A percentile compares a stretch with the other conserved stretches of the same genome.
These are phyloP conservation scores for Spergularia bocconei DNA, from an alignment of 148 eudicot species.

Conservation along the genomic window DNA sequence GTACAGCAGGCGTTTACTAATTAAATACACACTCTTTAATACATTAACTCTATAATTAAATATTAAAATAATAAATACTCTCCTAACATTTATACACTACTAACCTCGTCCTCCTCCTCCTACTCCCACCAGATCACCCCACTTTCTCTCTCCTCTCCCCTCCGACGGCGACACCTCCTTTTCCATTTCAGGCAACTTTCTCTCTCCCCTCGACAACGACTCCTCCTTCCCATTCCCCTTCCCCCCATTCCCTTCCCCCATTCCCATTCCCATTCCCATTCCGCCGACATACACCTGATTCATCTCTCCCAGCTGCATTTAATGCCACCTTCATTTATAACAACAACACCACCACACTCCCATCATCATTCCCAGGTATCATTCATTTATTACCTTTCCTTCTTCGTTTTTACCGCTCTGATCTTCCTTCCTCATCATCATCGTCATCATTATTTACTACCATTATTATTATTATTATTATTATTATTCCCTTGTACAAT, in stretches of 20 bases:
- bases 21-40: neutral
- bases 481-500: no score
- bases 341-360: neutral
- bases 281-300: conserved; percentile 5
- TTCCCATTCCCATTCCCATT: neutral
- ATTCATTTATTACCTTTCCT: neutral
- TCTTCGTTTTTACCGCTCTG: conserved; percentile 12
- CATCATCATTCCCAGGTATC: conserved; percentile 18
- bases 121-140: no score
- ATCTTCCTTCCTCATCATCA: neutral
- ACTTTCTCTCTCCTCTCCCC: no score
- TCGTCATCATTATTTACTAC: neutral
- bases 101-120: no score
- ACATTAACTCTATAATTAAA: neutral
- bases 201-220: neutral
- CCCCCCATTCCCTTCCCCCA: neutral
- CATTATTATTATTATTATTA: neutral
- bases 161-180: no score
- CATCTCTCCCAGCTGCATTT: neutral
- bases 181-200: no score
- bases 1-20: neutral
- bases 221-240: neutral
- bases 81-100: no score
- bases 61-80: neutral
- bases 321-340: conserved; percentile 16